phyloP scores from a whole-genome alignment of 768 basidiomycete species.

The Leccinum truebloodii region DNA sequence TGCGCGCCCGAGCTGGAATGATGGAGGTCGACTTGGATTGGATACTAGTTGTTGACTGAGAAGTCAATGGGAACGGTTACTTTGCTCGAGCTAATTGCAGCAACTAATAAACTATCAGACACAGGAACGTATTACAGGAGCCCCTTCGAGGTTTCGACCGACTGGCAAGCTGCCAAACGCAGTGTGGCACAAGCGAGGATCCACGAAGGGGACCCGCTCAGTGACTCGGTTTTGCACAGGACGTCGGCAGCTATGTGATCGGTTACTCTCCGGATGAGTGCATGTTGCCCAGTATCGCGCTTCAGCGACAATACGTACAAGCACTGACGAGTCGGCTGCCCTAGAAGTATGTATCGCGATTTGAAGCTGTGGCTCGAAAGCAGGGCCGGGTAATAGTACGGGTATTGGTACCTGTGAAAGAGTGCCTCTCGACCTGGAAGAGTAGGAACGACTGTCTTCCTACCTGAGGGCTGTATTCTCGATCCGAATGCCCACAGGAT shows the following conservation, averaged over 20 bases:
- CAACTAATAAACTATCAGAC: neutral
- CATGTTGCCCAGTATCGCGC: too few species aligned
- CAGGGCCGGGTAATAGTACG: neutral
- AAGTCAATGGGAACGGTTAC: neutral
- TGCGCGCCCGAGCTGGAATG: too few species aligned
- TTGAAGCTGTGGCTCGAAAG: neutral
- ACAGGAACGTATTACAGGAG: neutral
- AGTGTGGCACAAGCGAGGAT: neutral
- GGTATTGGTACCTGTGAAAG: neutral
- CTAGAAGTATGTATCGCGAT: neutral
- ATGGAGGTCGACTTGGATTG: too few species aligned
- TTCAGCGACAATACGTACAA: neutral
- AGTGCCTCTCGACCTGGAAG: neutral
- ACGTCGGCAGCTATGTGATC: neutral
- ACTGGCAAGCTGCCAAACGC: neutral
- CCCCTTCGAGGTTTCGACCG: neutral
- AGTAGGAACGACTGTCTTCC: too few species aligned
- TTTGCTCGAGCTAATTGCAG: neutral
- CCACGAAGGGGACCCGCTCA: neutral
- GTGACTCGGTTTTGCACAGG: neutral
- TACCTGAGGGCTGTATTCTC: too few species aligned
- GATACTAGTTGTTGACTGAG: neutral
- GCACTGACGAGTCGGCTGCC: neutral
- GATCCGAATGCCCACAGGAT: constrained; percentile 3
- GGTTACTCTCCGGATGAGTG: too few species aligned